Percentiles rank a stretch among this genome's conserved stretches.
Evolutionary conservation across 2,329 filamentous ascomycete species (phyloP).

Genomic region (Aspergillus uvarum): DNA sequence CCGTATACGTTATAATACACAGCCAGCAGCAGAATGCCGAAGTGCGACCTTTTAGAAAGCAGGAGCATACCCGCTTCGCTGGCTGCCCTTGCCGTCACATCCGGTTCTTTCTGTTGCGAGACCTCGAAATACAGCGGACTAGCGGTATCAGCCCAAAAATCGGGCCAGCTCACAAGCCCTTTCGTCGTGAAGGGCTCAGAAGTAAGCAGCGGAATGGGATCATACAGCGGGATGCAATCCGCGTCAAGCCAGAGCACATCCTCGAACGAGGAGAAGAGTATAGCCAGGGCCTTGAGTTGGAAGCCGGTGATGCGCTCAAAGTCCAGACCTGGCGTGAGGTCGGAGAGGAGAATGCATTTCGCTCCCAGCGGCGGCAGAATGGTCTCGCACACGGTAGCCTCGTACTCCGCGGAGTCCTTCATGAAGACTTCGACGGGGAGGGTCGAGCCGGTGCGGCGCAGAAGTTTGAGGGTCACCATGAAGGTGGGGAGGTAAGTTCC

Average conservation of each 20-base stretch:
- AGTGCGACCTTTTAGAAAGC: slow-evolving; percentile 35
- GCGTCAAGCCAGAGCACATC: slow-evolving; percentile 57
- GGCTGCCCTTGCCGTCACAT: slow-evolving; percentile 31
- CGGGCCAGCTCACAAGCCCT: slow-evolving; percentile 58
- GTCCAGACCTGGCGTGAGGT: slow-evolving; percentile 19
- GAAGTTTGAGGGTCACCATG: slow-evolving; percentile 48
- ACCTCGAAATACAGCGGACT: slow-evolving; percentile 41
- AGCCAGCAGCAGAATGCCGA: slow-evolving; percentile 30
- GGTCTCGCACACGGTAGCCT: slow-evolving; percentile 34
- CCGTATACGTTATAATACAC: slow-evolving; percentile 37
- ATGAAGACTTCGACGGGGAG: slow-evolving; percentile 47
- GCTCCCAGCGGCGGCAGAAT: slow-evolving; percentile 37
- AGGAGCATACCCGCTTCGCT: slow-evolving; percentile 35
- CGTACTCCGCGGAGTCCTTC: slow-evolving; percentile 32
- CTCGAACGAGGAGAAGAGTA: slow-evolving; percentile 58
- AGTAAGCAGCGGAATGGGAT: slow-evolving; percentile 46
- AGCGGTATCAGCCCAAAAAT: slow-evolving; percentile 47
- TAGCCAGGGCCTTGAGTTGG: slow-evolving; percentile 56
- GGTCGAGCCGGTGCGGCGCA: slow-evolving; percentile 48
- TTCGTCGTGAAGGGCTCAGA: slow-evolving; percentile 50
- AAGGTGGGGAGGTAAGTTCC: slow-evolving; percentile 39
- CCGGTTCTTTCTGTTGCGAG: slow-evolving; percentile 33
- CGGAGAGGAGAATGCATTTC: slow-evolving; percentile 39
- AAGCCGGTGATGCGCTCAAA: slow-evolving; percentile 33
- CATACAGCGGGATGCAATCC: slow-evolving; percentile 51